Base-by-base conservation (phyloP, 1,284 basidiomycete species). In the Erythrobasidium hasegawianum region DNA sequence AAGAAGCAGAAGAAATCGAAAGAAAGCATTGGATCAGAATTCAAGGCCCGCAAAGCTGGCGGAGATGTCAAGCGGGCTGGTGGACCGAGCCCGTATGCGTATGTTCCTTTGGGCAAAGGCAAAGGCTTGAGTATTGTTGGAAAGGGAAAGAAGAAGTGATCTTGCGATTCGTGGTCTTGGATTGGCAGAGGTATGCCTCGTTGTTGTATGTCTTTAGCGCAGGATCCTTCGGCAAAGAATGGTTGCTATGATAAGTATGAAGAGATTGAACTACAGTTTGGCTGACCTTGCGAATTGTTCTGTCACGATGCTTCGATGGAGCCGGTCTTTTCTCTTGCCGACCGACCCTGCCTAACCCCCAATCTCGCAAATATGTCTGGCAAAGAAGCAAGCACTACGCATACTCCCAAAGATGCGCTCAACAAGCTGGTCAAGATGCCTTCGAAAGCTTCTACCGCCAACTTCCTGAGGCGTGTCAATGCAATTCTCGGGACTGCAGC, bases 11-110 rank as follows among this genome's bases (percentile, higher is more conserved):
- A 76, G 71, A 75, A 77, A 69, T 71, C 80, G 71, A 86, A 86
- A 72, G 76, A 76, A 64, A 85, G 82, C 73, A 79, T 94, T 60
- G 93, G 94, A 7, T 84, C 86, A 26, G 92, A 97, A 78, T 97
- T 94, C 82, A 78, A 78, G 58, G 76, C 79, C 49, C 81, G 80
- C 76, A 95, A 86, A 80, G 94, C 91, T 27, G 89, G 89, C 45
- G 93, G 94, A 39, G 94, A 96, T 77, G 82, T 97, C 76, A 95
- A 90, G 78, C 89, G 85, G 76, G 83, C 85, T 24, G 87, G 87
- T 41, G 79, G 90, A 57, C 79, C 81, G 56, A 92, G 94, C 74
- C 96, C 96, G 1, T 98, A 91, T 77, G 92, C 91, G 18, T 99
- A 97, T 77, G 78, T 97, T 45, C 81, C 67, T 1, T 54, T 68